Evolutionary conservation across 805 yeast species (phyloP), one percentile per base, ranked within the genome.

Genomic region (Wickerhamiella slavikovae): DNA sequence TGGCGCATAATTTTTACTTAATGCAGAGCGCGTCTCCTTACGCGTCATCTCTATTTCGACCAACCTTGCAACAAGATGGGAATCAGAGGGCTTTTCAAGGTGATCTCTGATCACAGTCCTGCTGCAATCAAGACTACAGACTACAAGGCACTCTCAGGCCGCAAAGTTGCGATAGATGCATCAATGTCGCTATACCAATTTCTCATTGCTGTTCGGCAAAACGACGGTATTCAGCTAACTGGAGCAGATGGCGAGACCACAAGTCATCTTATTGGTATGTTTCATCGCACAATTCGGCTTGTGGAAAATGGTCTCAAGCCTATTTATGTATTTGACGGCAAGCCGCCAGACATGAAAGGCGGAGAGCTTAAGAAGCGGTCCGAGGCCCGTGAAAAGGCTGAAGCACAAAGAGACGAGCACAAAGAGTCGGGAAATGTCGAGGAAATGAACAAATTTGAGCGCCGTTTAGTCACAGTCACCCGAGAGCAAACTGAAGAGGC

Each of bases 111-210:
- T 47, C 73, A 85, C 48, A 92, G 93, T 1, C 93, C 95, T 1
- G 51, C 55, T 11, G 82, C 96, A 1, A 68, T 79, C 38, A 67
- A 68, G 38, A 68, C 70, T 32, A 65, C 68, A 33, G 93, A 80
- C 39, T 73, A 85, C 58, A 85, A 85, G 53, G 62, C 76, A 11
- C 66, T 82, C 27, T 75, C 78, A 44, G 98, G 98, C 1, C 60
- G 96, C 26, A 89, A 89, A 57, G 93, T 89, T n/a, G 98, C 98
- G 35, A 83, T 89, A 35, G 85, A 50, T 29, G 49, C 53, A 3
- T 83, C 96, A 7, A 89, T 89, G 98, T 80, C 93, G 40, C 60
- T 89, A 24, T 89, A 89, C 49, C 99, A 89, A 52, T 89, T 85
- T 46, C 60, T 89, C 28, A 83, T 89, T 45, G 95, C 96, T 0